Base-by-base conservation (phyloP, 345 rosid genomes). In the Salix dunnii region DNA sequence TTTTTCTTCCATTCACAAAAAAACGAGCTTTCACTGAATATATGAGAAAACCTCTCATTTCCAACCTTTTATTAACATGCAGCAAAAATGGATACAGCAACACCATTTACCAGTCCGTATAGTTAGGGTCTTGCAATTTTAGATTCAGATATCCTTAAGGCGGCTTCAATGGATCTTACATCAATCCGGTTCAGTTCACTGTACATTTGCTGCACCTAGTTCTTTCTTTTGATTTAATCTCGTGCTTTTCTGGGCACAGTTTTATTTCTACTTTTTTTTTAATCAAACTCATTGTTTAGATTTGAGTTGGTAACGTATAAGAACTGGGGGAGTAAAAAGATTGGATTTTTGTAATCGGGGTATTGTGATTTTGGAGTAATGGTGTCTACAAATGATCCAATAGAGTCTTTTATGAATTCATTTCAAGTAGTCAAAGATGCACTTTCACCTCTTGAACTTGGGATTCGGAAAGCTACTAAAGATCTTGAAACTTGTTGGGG, bases 401-500 rank as follows among this genome's bases (percentile, higher is more conserved):
- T 90, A 48, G 93, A 91, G 74, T 79, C 86, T 40, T 70, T 91
- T 67, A 78, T 87, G 38, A 87, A 89, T 87, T 86, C 97, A 81
- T 85, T 92, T 84, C 92, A 91, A 83, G 88, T 85, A 67, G 89
- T 91, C 70, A 91, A 88, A 77, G 92, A 85, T 68, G 96, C 78
- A n/a, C 48, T 90, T 67, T 85, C 77, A 42, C 93, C 95, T 1
- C 77, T 89, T 33, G 97, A 93, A 77, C 79, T 81, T 0, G 96
- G 96, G 10, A 75, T 93, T 48, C 84, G 82, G 36, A 91, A 84
- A 75, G 94, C 92, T 6, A 92, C 94, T 1, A 87, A 77, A 73
- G 97, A 91, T 81, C 70, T 93, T 68, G 96, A 91, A 78, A 78
- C 68, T 65, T 85, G 93, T 25, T 89, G 92, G 93, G 82, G 80